Evolutionary conservation across 441 rosid species (phyloP).

Genomic region (Hura crepitans): DNA sequence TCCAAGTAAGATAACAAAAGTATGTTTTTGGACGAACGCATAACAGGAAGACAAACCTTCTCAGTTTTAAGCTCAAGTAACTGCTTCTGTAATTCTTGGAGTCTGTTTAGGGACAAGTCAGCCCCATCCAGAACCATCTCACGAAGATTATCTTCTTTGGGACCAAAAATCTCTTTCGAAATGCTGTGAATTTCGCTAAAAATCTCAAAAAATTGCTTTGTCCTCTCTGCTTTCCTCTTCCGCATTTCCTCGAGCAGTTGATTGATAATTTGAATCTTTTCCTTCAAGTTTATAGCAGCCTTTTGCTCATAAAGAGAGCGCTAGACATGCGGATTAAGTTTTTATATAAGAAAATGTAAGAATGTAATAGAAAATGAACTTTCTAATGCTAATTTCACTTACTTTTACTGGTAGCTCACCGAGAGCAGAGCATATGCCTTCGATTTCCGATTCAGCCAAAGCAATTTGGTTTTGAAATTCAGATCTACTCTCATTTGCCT

Average conservation of each 20-base stretch:
- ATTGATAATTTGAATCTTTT: slow-evolving; percentile 41
- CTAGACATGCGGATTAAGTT: background rate
- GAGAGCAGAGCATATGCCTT: slow-evolving; percentile 52
- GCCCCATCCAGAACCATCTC: slow-evolving; percentile 43
- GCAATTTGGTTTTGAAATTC: slow-evolving; percentile 47
- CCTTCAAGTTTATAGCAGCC: slow-evolving; percentile 47
- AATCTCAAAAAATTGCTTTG: slow-evolving; percentile 51
- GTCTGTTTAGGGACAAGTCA: slow-evolving; percentile 53
- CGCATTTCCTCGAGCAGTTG: slow-evolving; percentile 57
- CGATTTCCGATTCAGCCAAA: slow-evolving; percentile 56
- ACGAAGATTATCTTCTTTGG: slow-evolving; percentile 29
- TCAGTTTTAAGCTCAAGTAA: slow-evolving; percentile 56
- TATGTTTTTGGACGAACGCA: too few species aligned
- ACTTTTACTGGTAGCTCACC: slow-evolving; percentile 52
- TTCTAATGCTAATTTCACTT: slow-evolving; percentile 16
- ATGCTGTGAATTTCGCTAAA: slow-evolving; percentile 43
- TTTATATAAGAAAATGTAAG: too few species aligned
- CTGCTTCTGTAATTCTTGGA: slow-evolving; percentile 47
- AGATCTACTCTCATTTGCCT: slow-evolving; percentile 46
- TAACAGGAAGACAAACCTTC: slow-evolving; percentile 44
- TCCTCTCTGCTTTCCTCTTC: slow-evolving; percentile 52
- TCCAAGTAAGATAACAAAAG: too few species aligned
- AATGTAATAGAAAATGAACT: background rate
- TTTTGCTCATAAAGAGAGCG: slow-evolving; percentile 40
- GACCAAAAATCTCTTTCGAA: slow-evolving; percentile 49